These are phyloP conservation scores for Wickerhamiella alocasiicola DNA, from an alignment of 805 yeast species.

Conservation along the genomic window DNA sequence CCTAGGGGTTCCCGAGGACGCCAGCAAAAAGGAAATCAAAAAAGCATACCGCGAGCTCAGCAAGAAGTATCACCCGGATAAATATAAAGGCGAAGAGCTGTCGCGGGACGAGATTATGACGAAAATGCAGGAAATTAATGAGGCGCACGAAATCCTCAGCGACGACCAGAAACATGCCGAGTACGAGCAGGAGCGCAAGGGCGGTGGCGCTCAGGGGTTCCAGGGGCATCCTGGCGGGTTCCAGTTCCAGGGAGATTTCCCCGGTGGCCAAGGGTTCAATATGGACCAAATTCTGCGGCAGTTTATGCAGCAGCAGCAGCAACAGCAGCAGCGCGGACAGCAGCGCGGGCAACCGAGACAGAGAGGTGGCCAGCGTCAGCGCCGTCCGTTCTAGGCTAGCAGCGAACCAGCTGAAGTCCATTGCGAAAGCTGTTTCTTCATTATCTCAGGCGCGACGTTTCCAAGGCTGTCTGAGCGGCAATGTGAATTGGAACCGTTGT, in stretches of 20 bases:
- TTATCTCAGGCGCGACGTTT: too few species aligned
- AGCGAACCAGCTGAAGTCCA: too few species aligned
- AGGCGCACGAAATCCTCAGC: slow-evolving; percentile 78
- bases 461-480: too few species aligned
- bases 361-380: too few species aligned
- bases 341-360: too few species aligned
- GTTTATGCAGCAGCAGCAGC: slow-evolving; percentile 6
- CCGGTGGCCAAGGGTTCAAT: slow-evolving; percentile 1
- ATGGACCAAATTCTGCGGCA: slow-evolving; percentile 3
- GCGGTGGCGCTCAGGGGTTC: slow-evolving; percentile 12
- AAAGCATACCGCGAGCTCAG: slow-evolving; percentile 71
- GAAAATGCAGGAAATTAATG: slow-evolving; percentile 85
- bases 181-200: slow-evolving; percentile 38
- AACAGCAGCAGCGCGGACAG: background rate
- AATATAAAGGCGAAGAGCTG: slow-evolving; percentile 52
- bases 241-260: slow-evolving; percentile 9
- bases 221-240: slow-evolving; percentile 12
- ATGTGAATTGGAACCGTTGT: too few species aligned
- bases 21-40: slow-evolving; percentile 60
- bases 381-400: too few species aligned
- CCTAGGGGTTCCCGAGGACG: slow-evolving; percentile 52
- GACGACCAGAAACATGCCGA: slow-evolving; percentile 49
- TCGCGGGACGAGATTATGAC: slow-evolving; percentile 57
- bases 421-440: too few species aligned
- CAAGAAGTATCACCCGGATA: slow-evolving; percentile 84